Conservation (phyloP, 202 grass and related monocot species). For the Musa balbisiana region DNA sequence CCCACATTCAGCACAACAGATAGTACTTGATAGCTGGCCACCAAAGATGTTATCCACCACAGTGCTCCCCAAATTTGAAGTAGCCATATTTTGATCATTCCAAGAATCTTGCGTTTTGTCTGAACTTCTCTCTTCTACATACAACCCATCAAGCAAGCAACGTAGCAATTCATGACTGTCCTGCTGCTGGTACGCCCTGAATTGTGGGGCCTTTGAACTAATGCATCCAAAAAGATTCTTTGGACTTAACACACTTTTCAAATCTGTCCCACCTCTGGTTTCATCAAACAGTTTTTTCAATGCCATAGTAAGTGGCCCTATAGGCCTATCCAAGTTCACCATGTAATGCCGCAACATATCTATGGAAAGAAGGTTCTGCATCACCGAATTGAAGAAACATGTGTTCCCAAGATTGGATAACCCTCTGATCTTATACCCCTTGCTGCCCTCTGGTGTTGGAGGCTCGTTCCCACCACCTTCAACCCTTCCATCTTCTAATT, state of each 20-base stretch:
- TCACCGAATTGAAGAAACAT: slow-evolving; percentile 91
- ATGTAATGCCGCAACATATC: slow-evolving; percentile 55
- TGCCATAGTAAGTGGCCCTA: slow-evolving; percentile 54
- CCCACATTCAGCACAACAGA: slow-evolving; percentile 73
- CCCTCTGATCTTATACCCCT: slow-evolving; percentile 54
- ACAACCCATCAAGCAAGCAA: slow-evolving; percentile 84
- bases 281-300: slow-evolving; percentile 80
- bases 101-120: slow-evolving; percentile 36
- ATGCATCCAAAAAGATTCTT: slow-evolving; percentile 82
- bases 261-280: slow-evolving; percentile 52
- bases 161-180: slow-evolving; percentile 96
- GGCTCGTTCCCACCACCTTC: slow-evolving; percentile 9
- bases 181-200: slow-evolving; percentile 84
- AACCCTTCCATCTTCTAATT: slow-evolving; percentile 23
- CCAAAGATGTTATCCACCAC: slow-evolving; percentile 72
- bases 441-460: slow-evolving; percentile 11
- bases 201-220: slow-evolving; percentile 68
- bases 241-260: slow-evolving; percentile 57
- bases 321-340: slow-evolving; percentile 36
- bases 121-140: slow-evolving; percentile 53
- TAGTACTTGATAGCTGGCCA: slow-evolving; percentile 68
- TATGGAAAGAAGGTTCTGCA: slow-evolving; percentile 73
- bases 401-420: slow-evolving; percentile 87
- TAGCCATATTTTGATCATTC: slow-evolving; percentile 15
- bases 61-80: slow-evolving; percentile 25